Evolutionary conservation across 148 eudicot genomes (phyloP).

Genomic region (Rhododendron ovatum): DNA sequence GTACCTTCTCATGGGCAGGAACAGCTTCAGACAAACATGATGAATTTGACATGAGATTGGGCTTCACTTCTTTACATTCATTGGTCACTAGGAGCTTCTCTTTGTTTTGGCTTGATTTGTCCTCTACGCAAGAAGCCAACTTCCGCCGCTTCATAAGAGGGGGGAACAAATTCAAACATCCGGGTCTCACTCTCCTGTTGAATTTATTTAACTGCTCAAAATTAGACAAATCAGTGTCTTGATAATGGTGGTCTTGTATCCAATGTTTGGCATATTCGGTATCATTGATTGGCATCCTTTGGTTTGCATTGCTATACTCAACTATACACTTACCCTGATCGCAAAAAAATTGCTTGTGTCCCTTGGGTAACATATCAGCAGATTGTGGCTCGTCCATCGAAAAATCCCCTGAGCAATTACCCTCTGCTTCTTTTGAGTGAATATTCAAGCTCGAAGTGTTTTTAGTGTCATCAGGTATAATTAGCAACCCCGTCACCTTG

Average conservation of each 20-base stretch:
- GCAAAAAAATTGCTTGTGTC: neutral
- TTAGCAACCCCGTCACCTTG: conserved; percentile 37
- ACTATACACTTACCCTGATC: conserved; percentile 2
- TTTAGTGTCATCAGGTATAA: conserved; percentile 37
- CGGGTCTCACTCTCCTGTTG: neutral
- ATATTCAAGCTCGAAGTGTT: neutral
- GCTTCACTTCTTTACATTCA: neutral
- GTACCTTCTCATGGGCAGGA: conserved; percentile 14
- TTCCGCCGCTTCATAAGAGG: conserved; percentile 13
- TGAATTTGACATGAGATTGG: conserved; percentile 23
- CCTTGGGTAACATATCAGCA: conserved; percentile 15
- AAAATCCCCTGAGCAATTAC: neutral
- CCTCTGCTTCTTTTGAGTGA: conserved; percentile 13
- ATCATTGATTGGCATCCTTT: conserved; percentile 1
- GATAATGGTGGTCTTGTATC: neutral
- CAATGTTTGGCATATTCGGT: conserved; percentile 1
- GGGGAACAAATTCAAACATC: too few species aligned
- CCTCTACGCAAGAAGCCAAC: conserved; percentile 10
- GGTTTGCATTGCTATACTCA: conserved; percentile 8
- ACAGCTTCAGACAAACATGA: conserved; percentile 23
- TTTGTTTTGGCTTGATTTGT: neutral
- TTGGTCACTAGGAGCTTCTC: neutral
- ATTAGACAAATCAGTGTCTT: conserved; percentile 10
- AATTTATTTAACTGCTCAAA: conserved; percentile 16
- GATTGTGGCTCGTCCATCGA: neutral